Percentiles rank a stretch among this genome's conserved stretches.
Conservation (phyloP, 2,329 filamentous ascomycete species). For the Neoascochyta sp. region DNA sequence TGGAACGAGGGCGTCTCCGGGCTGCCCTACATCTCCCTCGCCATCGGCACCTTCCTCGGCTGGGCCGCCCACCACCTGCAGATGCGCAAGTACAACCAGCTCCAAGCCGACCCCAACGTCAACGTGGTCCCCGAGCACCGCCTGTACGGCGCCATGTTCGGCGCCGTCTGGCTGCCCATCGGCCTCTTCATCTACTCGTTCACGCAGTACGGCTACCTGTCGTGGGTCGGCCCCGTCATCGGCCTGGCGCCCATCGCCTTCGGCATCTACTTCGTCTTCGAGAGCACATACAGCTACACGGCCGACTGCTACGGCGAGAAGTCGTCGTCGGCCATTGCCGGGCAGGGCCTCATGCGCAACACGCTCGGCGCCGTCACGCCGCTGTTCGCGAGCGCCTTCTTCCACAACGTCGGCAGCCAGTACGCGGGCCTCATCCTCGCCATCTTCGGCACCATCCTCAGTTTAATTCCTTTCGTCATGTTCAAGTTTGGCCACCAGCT, state of each 20-base stretch:
- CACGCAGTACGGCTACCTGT: constrained; percentile 50
- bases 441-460: constrained; percentile 44
- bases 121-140: constrained; percentile 37
- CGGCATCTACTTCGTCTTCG: constrained; percentile 53
- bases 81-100: constrained; percentile 49
- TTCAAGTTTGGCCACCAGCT: constrained; percentile 43
- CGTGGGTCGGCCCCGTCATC: constrained; percentile 50
- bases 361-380: constrained; percentile 53
- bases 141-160: constrained; percentile 32
- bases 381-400: constrained; percentile 52
- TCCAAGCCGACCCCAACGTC: constrained; percentile 37
- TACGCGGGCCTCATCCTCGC: constrained; percentile 51
- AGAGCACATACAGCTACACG: constrained; percentile 49
- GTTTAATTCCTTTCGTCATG: constrained; percentile 45
- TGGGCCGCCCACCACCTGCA: constrained; percentile 51
- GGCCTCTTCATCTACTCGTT: constrained; percentile 50
- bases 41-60: constrained; percentile 48
- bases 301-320: constrained; percentile 53
- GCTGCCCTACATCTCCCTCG: constrained; percentile 52
- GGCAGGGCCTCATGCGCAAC: constrained; percentile 53
- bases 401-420: constrained; percentile 52
- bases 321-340: constrained; percentile 45
- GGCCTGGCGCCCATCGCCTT: constrained; percentile 50
- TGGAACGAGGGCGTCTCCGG: constrained; percentile 51
- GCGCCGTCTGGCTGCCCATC: constrained; percentile 29